Base-by-base conservation (phyloP, 108 stramenopile species). In the Mayamaea pseudoterrestris region DNA sequence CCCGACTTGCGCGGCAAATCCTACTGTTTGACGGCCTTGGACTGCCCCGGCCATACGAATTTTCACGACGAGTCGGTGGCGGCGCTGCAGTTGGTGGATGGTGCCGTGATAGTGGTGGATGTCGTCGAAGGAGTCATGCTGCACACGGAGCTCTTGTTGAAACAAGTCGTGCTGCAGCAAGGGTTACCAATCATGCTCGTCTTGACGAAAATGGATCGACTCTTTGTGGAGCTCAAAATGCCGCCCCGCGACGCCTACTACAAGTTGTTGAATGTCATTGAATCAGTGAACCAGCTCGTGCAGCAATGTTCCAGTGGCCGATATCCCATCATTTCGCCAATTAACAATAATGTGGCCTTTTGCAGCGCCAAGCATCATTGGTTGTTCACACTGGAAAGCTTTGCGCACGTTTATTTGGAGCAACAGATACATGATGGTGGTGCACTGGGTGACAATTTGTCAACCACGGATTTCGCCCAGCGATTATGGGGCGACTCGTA, bases 121-220 rank as follows among this genome's bases (percentile, higher is more conserved):
- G 93, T 80, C 5, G 67, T 97, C 28, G 98, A 99, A 65, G 98
- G 98, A 5, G 77, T 94, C 47, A 85, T 95, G 88, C 50, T 93
- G 67, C 79, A 87, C 39, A 96, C 96, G 18, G 93, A 93, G 61
- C 71, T 95, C 51, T 29, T 85, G 23, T 35, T 96, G 30, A 57
- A 70, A 34, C 93, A 90, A 47, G 76, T 80, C 7, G 61, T 94
- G 18, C n/a, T n/a, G n/a, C 39, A 56, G 0, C 82, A 89, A 49
- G 90, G 93, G 9, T 28, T 97, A 18, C 80, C 91, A 13, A 30
- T 98, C 18, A 49, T 65, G 11, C 63, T 99, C 31, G 59, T 83
- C 37, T 78, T 97, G 24, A 91, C 88, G 65, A 96, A 97, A 68
- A 39, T 97, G 37, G 98, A 99, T 71, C 90, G 98, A 5, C 72